Evolutionary conservation across 495 filamentous ascomycete species (phyloP), one percentile per base, ranked within the genome.

Genomic region (Lophiostoma macrostomum): DNA sequence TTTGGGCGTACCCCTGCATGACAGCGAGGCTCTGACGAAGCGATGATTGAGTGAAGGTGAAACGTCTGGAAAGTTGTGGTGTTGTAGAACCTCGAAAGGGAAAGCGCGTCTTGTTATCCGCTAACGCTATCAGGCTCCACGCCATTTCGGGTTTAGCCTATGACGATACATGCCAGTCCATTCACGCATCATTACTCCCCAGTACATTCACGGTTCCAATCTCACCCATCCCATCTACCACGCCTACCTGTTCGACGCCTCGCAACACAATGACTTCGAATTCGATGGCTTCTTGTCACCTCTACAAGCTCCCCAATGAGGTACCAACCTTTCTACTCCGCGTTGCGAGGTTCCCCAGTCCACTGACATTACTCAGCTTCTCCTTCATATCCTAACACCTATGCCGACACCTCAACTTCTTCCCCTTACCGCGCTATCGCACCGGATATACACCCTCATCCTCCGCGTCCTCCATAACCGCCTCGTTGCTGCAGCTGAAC

Each of bases 381-480:
- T 90, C 35, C 71, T 86, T 41, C 69, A 79, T 39, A 80, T 87
- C 59, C 72, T 93, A 52, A 71, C 71, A 10, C 64, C 68, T n/a
- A 73, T 90, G 52, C 68, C 80, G 5, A 86, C 86, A 4, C 67
- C 63, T 29, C 51, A 70, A 28, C 77, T 93, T 36, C 76, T 91
- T 29, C 76, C 76, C 22, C 67, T 88, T 30, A 70, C 78, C 48
- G 52, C 73, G 29, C 74, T 88, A 56, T 87, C 74, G 52, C 81
- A 75, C 56, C 85, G 80, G 24, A 83, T 91, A 68, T 76, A 83
- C 66, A 76, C 80, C 40, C 65, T 87, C 12, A 76, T 85, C 38
- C 71, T 84, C n/a, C 80, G 81, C 41, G 76, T 91, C 36, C 66
- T 90, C 19, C 80, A 86, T 55, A 69, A 76, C 22, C 82, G 88